Conservation (phyloP, 2,329 filamentous ascomycete species). For the Venturiaceae sp. region DNA sequence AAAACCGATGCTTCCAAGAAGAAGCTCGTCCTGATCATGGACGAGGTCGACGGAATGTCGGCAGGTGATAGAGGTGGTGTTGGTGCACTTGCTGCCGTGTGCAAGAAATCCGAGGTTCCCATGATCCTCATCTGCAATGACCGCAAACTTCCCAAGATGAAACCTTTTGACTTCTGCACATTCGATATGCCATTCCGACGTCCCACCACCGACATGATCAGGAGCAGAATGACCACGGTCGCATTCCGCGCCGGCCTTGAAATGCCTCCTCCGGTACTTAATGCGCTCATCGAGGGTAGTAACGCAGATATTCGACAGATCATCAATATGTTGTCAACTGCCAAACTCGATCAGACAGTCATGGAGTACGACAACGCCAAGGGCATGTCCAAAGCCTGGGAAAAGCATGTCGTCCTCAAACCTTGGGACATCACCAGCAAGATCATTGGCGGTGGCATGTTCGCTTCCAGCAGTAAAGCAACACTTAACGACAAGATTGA, state of each 20-base stretch:
- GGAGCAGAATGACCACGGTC: constrained; percentile 89
- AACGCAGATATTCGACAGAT: constrained; percentile 95
- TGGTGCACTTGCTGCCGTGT: constrained; percentile 84
- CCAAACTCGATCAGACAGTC: constrained; percentile 69
- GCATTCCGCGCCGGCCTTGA: constrained; percentile 86
- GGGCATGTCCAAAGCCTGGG: constrained; percentile 94
- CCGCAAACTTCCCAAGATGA: constrained; percentile 89
- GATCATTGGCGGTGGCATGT: constrained; percentile 80
- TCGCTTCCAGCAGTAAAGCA: constrained; percentile 69
- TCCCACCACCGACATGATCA: constrained; percentile 83
- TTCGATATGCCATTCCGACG: constrained; percentile 81
- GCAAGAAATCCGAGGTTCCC: constrained; percentile 89
- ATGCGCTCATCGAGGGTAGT: constrained; percentile 89
- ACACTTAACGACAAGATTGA: constrained; percentile 97
- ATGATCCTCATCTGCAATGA: constrained; percentile 99
- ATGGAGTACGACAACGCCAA: constrained; percentile 83
- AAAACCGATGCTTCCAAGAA: constrained; percentile 73
- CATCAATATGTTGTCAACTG: constrained; percentile 95
- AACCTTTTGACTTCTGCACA: constrained; percentile 81
- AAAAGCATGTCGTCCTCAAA: constrained; percentile 93
- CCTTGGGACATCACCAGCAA: constrained; percentile 97
- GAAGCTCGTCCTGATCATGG: constrained; percentile 95
- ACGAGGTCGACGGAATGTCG: constrained; percentile 98
- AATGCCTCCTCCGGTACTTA: constrained; percentile 71
- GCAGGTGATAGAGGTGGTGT: constrained; percentile 93